phyloP scores from a whole-genome alignment of 192 early-diverging fungal genomes.

The Podila epigama region DNA sequence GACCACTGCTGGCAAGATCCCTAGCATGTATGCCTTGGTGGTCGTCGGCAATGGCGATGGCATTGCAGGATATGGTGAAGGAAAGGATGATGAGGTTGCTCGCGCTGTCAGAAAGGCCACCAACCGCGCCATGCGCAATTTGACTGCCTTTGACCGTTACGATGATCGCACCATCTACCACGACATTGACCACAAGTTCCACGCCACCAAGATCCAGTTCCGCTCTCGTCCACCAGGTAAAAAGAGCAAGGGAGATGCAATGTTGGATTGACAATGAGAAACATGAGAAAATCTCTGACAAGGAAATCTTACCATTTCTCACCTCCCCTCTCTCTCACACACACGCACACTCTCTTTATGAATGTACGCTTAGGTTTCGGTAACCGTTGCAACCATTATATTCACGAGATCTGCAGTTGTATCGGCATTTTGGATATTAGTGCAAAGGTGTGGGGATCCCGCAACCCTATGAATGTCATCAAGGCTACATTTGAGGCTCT shows the following conservation, averaged over 20 bases:
- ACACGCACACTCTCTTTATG: too few relatives aligned
- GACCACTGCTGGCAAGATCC: slow-evolving; percentile 81
- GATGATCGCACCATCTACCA: slow-evolving; percentile 92
- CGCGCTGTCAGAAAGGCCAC: slow-evolving; percentile 90
- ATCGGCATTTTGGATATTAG: slow-evolving; percentile 92
- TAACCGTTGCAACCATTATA: slow-evolving; percentile 87
- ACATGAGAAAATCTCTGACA: neutral
- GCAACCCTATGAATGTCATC: slow-evolving; percentile 98
- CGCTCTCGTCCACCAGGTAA: slow-evolving; percentile 87
- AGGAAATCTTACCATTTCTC: neutral
- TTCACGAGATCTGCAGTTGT: slow-evolving; percentile 96
- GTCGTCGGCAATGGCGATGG: slow-evolving; percentile 96
- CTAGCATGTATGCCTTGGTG: slow-evolving; percentile 88
- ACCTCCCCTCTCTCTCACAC: too few relatives aligned
- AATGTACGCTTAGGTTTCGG: slow-evolving; percentile 98
- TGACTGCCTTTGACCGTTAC: slow-evolving; percentile 86
- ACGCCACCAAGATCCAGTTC: slow-evolving; percentile 82
- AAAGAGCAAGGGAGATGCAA: slow-evolving; percentile 3
- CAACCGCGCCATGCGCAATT: slow-evolving; percentile 84
- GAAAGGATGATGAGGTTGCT: slow-evolving; percentile 79
- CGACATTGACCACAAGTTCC: slow-evolving; percentile 90
- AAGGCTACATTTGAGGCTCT: slow-evolving; percentile 96
- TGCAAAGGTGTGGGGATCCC: slow-evolving; percentile 90
- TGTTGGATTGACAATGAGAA: neutral
- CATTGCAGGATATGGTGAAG: slow-evolving; percentile 92